Conservation (phyloP, 148 eudicot genomes). For the Oxyria digyna region DNA sequence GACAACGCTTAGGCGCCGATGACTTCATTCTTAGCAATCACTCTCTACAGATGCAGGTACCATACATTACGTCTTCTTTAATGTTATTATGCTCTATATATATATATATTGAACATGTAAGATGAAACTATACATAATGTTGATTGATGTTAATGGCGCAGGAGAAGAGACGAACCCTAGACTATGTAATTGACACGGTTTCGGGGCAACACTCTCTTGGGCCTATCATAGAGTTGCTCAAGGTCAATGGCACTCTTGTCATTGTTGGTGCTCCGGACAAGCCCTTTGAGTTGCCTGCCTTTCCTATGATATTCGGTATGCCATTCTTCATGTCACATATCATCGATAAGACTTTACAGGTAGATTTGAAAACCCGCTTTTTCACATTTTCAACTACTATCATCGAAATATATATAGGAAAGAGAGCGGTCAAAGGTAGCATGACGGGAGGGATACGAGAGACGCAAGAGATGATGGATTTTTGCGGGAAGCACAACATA, state of each 20-base stretch:
- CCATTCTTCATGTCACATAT: no score
- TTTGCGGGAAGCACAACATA: conserved; percentile 62
- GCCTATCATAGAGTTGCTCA: conserved; percentile 52
- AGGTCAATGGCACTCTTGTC: conserved; percentile 63
- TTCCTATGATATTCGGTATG: conserved; percentile 77
- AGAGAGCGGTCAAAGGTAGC: conserved; percentile 70
- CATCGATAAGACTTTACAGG: no score
- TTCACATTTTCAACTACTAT: no score
- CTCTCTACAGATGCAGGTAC: conserved; percentile 55
- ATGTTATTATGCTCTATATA: no score
- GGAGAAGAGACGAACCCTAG: conserved; percentile 52
- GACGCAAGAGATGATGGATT: conserved; percentile 80
- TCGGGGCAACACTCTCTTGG: conserved; percentile 79
- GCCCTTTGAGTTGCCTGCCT: conserved; percentile 71
- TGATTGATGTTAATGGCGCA: conserved; percentile 14
- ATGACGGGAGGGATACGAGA: conserved; percentile 72
- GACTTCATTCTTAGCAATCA: conserved; percentile 64
- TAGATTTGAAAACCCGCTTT: no score
- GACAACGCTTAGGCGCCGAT: conserved; percentile 47
- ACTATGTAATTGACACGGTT: conserved; percentile 70
- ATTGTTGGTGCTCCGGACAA: conserved; percentile 87
- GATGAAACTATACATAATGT: no score
- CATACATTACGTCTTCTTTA: not conserved
- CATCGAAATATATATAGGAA: conserved; percentile 36
- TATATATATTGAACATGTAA: no score